Conservation (phyloP, 768 basidiomycete species). For the Russula virescens region DNA sequence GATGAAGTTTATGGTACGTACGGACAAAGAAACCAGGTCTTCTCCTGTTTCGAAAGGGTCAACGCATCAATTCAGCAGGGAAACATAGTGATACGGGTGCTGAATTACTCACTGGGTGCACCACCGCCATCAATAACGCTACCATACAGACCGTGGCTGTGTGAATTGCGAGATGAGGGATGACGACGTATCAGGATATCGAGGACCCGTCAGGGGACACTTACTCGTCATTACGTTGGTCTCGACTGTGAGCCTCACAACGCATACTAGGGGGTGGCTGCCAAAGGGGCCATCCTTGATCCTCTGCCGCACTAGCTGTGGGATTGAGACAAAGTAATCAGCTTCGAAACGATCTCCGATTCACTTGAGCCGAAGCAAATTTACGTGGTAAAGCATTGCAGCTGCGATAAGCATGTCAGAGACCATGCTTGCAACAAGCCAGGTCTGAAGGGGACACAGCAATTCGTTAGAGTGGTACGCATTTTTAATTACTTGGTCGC, state of each 20-base stretch:
- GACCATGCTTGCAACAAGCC: constrained; percentile 5
- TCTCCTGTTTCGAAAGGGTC: background rate
- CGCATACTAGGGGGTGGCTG: constrained; percentile 16
- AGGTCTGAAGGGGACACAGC: background rate
- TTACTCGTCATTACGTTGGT: constrained; percentile 25
- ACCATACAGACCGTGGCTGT: background rate
- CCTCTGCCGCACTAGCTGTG: background rate
- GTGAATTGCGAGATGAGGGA: background rate
- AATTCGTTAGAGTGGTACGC: too few species aligned
- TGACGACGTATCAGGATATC: too few species aligned
- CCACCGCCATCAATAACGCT: background rate
- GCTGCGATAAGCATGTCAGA: constrained; percentile 10
- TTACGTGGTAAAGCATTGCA: constrained; percentile 10
- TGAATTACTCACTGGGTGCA: constrained; percentile 8
- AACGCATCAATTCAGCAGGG: background rate
- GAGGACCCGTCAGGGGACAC: background rate
- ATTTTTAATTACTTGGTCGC: too few species aligned
- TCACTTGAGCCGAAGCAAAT: background rate
- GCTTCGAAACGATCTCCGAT: too few species aligned
- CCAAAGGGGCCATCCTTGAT: background rate
- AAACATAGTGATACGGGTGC: background rate
- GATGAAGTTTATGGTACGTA: background rate
- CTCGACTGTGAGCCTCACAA: constrained; percentile 28
- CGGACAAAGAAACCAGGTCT: constrained; percentile 10
- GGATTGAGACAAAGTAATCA: background rate